These are phyloP conservation scores for Acacia concinna DNA, from an alignment of 331 rosid genomes.

Conservation along the genomic window DNA sequence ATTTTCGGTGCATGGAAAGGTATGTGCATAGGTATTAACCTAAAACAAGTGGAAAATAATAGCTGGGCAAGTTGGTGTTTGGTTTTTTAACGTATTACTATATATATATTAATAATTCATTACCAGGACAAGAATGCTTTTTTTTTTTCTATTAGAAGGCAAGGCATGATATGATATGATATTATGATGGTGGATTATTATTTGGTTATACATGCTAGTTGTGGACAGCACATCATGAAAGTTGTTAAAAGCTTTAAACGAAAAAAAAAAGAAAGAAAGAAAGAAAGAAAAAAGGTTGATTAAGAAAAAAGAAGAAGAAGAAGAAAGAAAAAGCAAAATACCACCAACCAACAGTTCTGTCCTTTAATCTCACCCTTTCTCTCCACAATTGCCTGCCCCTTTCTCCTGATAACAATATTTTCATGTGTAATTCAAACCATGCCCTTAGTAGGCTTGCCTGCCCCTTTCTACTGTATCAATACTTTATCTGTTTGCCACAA, in stretches of 20 bases:
- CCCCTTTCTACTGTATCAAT: neutral
- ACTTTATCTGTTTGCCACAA: neutral
- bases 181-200: neutral
- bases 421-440: too few relatives aligned
- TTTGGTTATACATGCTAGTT: neutral
- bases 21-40: neutral
- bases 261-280: neutral
- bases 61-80: neutral
- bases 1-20: neutral
- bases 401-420: too few relatives aligned
- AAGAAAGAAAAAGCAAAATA: too few relatives aligned
- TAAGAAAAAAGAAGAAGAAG: neutral
- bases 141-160: neutral
- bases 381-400: neutral
- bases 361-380: neutral
- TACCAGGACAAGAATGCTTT: neutral
- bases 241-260: neutral
- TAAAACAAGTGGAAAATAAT: too few relatives aligned
- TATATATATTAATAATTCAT: neutral
- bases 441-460: too few relatives aligned
- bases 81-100: neutral
- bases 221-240: conserved; percentile 4
- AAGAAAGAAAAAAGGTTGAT: too few relatives aligned
- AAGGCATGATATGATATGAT: neutral
- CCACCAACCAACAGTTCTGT: neutral